Evolutionary conservation across 306 rosid species (phyloP), one percentile per base, ranked within the genome.

Genomic region (Prunus mongolica): DNA sequence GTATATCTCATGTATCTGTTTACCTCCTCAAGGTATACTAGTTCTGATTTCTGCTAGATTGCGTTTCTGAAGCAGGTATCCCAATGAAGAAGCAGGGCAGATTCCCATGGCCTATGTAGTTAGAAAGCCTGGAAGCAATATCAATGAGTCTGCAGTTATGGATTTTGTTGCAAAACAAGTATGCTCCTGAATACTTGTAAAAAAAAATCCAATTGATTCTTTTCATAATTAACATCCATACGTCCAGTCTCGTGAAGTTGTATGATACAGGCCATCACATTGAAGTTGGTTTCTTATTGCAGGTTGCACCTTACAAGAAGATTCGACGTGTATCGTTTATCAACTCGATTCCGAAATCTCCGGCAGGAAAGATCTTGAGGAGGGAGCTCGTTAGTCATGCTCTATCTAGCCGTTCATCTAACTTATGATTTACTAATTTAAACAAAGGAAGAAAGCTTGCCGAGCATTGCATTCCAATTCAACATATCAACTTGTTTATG

Each of bases 221-320:
- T 28, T 34, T 34, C 41, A 34, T 34, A 34, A 34, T 5, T 34
- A 6, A 6, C 41, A 34, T 6, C 41, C 4, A 12, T 12, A 56
- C 15, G 1, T 38, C 9, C 9, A 38, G 44, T 38, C 9, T 6
- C 44, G 0, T 38, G 2, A 51, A 51, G 22, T 51, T 24, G 32
- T 24, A 6, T 28, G 4, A 28, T 62, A 28, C 30, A 28, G 67
- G 28, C 55, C 0, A 22, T 38, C 41, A 72, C 28, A 41, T 62
- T 63, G 49, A 19, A 8, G 12, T 8, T 49, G 51, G 32, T 14
- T 62, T 28, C 22, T 58, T 81, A 2, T 81, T 81, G 73, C 84
- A 95, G 99, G 99, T 95, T 58, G 79, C 99, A 5, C 96, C 97
- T 0, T 92, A 95, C 93, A 95, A 95, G 88, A 95, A 95, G 84